Percentiles rank a stretch among this genome's conserved stretches.
Evolutionary conservation across 2,329 filamentous ascomycete species (phyloP).

Genomic region (Xylariaceae sp.): DNA sequence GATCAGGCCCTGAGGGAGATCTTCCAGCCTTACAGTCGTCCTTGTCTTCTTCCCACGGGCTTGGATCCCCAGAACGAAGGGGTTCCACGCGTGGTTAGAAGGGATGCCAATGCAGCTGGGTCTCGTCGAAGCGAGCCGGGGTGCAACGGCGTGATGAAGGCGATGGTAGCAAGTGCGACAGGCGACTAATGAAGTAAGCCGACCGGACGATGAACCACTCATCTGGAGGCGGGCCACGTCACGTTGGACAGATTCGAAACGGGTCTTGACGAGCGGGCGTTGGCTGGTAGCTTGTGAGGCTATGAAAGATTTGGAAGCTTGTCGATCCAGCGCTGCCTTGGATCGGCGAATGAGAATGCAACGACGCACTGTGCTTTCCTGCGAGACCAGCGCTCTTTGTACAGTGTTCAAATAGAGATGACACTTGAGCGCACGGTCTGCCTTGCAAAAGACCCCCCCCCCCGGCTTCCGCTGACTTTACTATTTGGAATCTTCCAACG

Average conservation of each 20-base stretch:
- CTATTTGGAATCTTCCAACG: constrained; percentile 1
- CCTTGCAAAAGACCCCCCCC: too few species aligned
- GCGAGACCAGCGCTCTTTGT: too few species aligned
- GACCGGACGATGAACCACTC: constrained; percentile 12
- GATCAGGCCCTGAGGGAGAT: constrained; percentile 50
- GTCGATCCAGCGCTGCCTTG: too few species aligned
- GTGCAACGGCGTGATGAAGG: not conserved
- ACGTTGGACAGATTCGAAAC: too few species aligned
- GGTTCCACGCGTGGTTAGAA: constrained; percentile 9
- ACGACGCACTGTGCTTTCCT: too few species aligned
- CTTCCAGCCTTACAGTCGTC: constrained; percentile 49
- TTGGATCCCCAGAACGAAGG: constrained; percentile 13
- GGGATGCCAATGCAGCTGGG: constrained; percentile 4
- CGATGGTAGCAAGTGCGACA: not conserved
- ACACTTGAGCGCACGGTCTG: too few species aligned
- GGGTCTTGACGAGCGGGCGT: too few species aligned
- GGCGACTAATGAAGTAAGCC: not conserved
- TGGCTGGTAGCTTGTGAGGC: too few species aligned
- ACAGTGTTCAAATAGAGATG: too few species aligned
- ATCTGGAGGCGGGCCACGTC: constrained; percentile 4
- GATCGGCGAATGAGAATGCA: too few species aligned
- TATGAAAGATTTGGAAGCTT: not conserved
- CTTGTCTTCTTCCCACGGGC: constrained; percentile 51
- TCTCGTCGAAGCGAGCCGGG: constrained; percentile 3
- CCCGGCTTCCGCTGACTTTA: not conserved